These are phyloP conservation scores for Xylariomycetidae sp. DNA, from an alignment of 2,329 filamentous ascomycete species.

Conservation along the genomic window DNA sequence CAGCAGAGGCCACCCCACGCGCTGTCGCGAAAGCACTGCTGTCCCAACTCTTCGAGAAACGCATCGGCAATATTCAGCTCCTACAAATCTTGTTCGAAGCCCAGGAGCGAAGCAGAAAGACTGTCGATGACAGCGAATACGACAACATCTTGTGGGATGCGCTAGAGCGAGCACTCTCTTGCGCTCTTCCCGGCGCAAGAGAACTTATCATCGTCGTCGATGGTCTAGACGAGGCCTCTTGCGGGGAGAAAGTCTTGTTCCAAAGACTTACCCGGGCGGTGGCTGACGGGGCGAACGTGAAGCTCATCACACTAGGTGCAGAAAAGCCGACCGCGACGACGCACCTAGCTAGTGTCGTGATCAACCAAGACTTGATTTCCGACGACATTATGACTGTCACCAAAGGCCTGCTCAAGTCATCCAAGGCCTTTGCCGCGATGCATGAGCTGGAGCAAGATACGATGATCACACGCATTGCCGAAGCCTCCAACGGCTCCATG, in stretches of 20 bases:
- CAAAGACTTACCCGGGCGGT: slow-evolving; percentile 12
- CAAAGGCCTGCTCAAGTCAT: slow-evolving; percentile 20
- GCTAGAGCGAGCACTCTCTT: slow-evolving; percentile 22
- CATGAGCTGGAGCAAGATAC: slow-evolving; percentile 29
- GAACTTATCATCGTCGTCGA: slow-evolving; percentile 34
- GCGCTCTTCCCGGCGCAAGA: slow-evolving; percentile 25
- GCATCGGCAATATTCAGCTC: slow-evolving; percentile 34
- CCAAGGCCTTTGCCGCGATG: slow-evolving; percentile 19
- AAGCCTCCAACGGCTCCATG: slow-evolving; percentile 32
- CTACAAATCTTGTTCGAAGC: slow-evolving; percentile 29
- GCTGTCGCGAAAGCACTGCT: slow-evolving; percentile 32
- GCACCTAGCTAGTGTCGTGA: slow-evolving; percentile 15
- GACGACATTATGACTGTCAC: slow-evolving; percentile 32
- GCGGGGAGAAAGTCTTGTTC: slow-evolving; percentile 24
- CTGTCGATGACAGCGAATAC: slow-evolving; percentile 22
- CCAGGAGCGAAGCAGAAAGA: slow-evolving; percentile 20
- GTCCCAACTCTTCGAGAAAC: slow-evolving; percentile 31
- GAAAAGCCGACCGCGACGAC: slow-evolving; percentile 4
- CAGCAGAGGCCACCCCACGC: slow-evolving; percentile 23
- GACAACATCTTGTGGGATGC: slow-evolving; percentile 32
- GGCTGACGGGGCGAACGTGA: neutral
- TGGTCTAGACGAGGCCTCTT: slow-evolving; percentile 30
- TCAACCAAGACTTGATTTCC: slow-evolving; percentile 28
- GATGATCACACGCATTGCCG: slow-evolving; percentile 25
- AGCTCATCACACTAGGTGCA: neutral